Evolutionary conservation across 2,329 filamentous ascomycete species (phyloP).

Genomic region (Fusarium robinianum): DNA sequence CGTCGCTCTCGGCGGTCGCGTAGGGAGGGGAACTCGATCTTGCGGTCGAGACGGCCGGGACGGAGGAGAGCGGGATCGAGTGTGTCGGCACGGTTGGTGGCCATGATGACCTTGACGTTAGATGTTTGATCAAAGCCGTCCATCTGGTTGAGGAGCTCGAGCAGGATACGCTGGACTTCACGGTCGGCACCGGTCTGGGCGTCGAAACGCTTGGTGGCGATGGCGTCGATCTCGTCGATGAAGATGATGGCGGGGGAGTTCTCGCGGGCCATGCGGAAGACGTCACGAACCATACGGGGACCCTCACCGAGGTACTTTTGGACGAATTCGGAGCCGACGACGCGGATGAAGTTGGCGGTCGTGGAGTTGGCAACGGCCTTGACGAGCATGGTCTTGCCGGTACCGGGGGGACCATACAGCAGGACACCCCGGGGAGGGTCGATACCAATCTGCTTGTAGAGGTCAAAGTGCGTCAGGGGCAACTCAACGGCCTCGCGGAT

Average conservation of each 20-base stretch:
- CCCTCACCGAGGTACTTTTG: conserved; percentile 99
- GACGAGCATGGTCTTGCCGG: conserved; percentile 95
- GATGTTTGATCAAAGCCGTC: conserved; percentile 98
- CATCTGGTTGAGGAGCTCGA: conserved; percentile 99
- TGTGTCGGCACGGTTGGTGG: conserved; percentile 96
- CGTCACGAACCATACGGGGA: conserved; percentile 97
- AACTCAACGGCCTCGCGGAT: conserved; percentile 97
- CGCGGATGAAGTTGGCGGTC: conserved; percentile 96
- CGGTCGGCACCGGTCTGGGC: conserved; percentile 97
- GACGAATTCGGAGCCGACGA: conserved; percentile 97
- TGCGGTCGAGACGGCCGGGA: conserved; percentile 92
- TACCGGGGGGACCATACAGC: conserved; percentile 93
- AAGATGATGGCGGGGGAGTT: conserved; percentile 99
- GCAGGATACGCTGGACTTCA: conserved; percentile 96
- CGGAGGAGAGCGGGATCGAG: conserved; percentile 93
- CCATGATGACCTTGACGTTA: conserved; percentile 99
- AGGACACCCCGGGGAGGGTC: conserved; percentile 96
- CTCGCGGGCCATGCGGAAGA: conserved; percentile 98
- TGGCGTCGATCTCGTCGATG: conserved; percentile 99
- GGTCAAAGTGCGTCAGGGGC: conserved; percentile 94
- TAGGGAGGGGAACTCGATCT: conserved; percentile 98
- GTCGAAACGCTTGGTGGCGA: conserved; percentile 98
- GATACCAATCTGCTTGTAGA: conserved; percentile 99
- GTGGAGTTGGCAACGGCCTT: conserved; percentile 99
- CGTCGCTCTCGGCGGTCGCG: conserved; percentile 92